These are phyloP conservation scores for Neospermospora avenae DNA, from an alignment of 2,329 filamentous ascomycete genomes.

Conservation along the genomic window DNA sequence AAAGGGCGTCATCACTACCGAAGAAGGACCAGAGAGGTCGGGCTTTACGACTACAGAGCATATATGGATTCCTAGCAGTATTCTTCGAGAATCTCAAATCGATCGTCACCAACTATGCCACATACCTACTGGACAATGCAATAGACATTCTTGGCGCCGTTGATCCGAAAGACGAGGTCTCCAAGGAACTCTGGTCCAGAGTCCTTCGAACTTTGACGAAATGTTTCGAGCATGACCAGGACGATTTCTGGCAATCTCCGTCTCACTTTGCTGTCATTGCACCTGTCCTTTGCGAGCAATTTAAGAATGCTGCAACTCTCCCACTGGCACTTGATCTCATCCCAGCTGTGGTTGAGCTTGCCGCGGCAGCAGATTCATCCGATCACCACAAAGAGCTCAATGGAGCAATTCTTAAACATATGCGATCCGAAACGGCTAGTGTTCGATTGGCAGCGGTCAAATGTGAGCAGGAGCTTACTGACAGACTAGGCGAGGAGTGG, in stretches of 20 bases:
- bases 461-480: slow-evolving; percentile 76
- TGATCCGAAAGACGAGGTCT: slow-evolving; percentile 44
- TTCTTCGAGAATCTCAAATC: slow-evolving; percentile 89
- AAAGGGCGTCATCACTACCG: slow-evolving; percentile 66
- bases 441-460: slow-evolving; percentile 80
- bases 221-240: slow-evolving; percentile 85
- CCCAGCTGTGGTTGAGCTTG: slow-evolving; percentile 75
- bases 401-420: slow-evolving; percentile 68
- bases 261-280: slow-evolving; percentile 76
- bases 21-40: slow-evolving; percentile 59
- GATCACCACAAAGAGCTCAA: slow-evolving; percentile 93
- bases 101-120: slow-evolving; percentile 88
- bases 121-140: slow-evolving; percentile 75
- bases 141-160: slow-evolving; percentile 56
- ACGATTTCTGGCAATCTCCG: slow-evolving; percentile 94
- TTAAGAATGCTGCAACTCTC: slow-evolving; percentile 46
- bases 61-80: slow-evolving; percentile 74
- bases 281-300: slow-evolving; percentile 66
- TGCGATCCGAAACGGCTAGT: slow-evolving; percentile 68
- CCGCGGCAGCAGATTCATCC: slow-evolving; percentile 74
- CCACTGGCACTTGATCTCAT: slow-evolving; percentile 55
- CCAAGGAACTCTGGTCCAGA: slow-evolving; percentile 63
- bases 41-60: slow-evolving; percentile 64
- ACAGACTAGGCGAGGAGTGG: slow-evolving; percentile 89
- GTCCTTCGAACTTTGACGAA: slow-evolving; percentile 69